phyloP scores from a whole-genome alignment of 73 alveolate genomes.

The Tetrahymena thermophila region DNA sequence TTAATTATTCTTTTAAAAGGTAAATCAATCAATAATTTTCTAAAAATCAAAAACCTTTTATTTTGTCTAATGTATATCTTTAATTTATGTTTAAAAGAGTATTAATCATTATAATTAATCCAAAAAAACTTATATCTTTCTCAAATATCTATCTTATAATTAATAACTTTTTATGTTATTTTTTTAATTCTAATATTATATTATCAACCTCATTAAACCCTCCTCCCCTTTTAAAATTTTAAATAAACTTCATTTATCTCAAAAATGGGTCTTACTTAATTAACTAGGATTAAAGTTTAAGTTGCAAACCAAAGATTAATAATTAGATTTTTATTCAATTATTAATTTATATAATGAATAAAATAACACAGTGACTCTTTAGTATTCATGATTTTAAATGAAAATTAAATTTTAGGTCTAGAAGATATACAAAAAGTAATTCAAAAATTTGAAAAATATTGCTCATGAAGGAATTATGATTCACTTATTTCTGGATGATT shows the following conservation, averaged over 20 bases:
- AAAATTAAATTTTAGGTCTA: background rate
- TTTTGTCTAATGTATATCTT: background rate
- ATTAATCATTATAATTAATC: no score
- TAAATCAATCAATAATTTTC: background rate
- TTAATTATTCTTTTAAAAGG: background rate
- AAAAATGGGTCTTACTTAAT: no score
- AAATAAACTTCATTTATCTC: no score
- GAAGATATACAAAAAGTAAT: background rate
- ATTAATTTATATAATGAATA: no score
- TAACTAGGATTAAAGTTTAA: no score
- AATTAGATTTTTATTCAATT: no score
- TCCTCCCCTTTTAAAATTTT: no score
- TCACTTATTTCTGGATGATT: background rate
- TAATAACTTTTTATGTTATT: no score
- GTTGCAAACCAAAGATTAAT: no score
- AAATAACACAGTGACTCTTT: background rate
- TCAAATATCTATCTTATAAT: background rate
- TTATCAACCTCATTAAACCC: no score
- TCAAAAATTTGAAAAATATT: background rate
- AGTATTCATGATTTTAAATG: background rate
- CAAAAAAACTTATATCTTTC: background rate
- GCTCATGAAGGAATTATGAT: background rate
- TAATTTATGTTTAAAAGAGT: background rate
- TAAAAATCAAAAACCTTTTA: background rate
- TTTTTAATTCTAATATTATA: no score